These are phyloP conservation scores for Persicaria maculosa DNA, from an alignment of 148 eudicot species.

Conservation along the genomic window DNA sequence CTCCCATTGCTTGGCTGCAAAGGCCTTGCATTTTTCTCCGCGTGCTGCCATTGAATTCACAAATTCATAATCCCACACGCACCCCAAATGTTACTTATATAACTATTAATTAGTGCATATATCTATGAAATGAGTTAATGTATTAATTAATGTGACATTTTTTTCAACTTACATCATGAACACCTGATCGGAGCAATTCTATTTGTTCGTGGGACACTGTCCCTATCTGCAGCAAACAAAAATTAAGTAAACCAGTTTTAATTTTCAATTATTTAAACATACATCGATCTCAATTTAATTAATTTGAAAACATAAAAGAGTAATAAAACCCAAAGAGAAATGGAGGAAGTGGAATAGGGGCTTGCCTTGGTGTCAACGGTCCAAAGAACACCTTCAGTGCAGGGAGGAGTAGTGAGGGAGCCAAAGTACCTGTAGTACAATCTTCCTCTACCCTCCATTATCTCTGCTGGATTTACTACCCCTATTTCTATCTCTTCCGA, in stretches of 20 bases:
- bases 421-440: slow-evolving; percentile 53
- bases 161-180: not conserved
- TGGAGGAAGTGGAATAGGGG: too few species aligned
- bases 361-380: slow-evolving; percentile 40
- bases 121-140: too few species aligned
- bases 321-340: too few species aligned
- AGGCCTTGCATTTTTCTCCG: not conserved
- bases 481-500: slow-evolving; percentile 26
- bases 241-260: too few species aligned
- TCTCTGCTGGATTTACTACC: slow-evolving; percentile 35
- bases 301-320: too few species aligned
- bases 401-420: slow-evolving; percentile 76
- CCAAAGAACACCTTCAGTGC: slow-evolving; percentile 80
- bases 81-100: too few species aligned
- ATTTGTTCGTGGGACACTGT: not conserved
- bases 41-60: not conserved
- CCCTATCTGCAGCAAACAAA: not conserved
- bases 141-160: not conserved
- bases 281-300: too few species aligned
- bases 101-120: too few species aligned
- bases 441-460: slow-evolving; percentile 21
- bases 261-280: too few species aligned
- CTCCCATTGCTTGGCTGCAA: not conserved
- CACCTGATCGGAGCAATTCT: not conserved
- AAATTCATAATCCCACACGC: too few species aligned